Base-by-base conservation (phyloP, 83 land plant genomes). In the Picea mariana region DNA sequence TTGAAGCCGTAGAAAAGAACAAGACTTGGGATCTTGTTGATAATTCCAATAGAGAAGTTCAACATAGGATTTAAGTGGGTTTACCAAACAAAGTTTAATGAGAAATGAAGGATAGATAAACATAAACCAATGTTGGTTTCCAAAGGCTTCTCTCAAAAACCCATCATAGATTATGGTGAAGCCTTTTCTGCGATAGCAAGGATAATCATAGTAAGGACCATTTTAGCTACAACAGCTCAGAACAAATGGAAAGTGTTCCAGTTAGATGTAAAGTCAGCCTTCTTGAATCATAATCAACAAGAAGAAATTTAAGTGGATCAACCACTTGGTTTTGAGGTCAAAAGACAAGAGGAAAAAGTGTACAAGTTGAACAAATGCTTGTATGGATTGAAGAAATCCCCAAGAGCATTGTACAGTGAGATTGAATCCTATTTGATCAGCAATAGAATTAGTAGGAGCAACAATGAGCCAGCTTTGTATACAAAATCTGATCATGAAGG, bases 261-360 rank as follows among this genome's bases (percentile, higher is more conserved):
- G 13, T 6, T 78, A 47, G 49, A 78, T 78, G 81, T 83, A 3
- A 83, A 83, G 64, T 17, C 59, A 9, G 58, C 2, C 9, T 83
- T 83, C 23, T 55, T 83, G 6, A 79, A 83, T 64, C 61, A 58
- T 0, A 49, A 0, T 0, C 13, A 64, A 0, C 0, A 79, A 15
- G 82, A 79, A 12, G 82, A 83, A 44, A 82, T 79, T 11, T 17
- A 55, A 0, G 80, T 79, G 18, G 17, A 21, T 20, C 71, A 65
- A n/a, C 77, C 75, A 66, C 4, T 4, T 20, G 31, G 75, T 23
- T 83, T 79, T 4, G 9, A n/a, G 21, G 49, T 44, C 7, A 5
- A 0, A 44, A 44, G 6, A 44, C 6, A 44, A 44, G 47, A 44
- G 7, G 0, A 44, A 5, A 44, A 44, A 44, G 47, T 44, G 47